phyloP scores from a whole-genome alignment of 371 early-diverging fungal genomes.

The Batkoa obscura region DNA sequence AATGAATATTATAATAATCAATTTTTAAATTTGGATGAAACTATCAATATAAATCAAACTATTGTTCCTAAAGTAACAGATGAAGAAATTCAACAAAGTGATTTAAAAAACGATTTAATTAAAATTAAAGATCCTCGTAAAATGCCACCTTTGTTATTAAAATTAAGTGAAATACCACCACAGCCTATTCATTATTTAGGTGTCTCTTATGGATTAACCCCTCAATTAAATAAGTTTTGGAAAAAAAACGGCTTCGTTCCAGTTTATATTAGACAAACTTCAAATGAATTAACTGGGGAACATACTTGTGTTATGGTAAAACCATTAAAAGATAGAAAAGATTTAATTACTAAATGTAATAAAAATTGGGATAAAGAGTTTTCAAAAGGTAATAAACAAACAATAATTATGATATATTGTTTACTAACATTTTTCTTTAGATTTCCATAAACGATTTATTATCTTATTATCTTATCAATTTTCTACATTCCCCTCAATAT shows the following conservation, averaged over 20 bases:
- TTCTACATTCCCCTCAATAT: conserved; percentile 55
- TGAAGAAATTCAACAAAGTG: conserved; percentile 35
- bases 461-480: conserved; percentile 76
- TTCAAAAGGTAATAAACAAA: conserved; percentile 14
- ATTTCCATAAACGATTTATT: conserved; percentile 77
- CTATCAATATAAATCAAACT: conserved; percentile 14
- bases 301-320: conserved; percentile 93
- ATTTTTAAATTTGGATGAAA: conserved; percentile 46
- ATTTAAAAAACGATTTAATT: conserved; percentile 45
- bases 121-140: conserved; percentile 63
- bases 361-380: conserved; percentile 57
- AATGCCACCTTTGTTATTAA: conserved; percentile 79
- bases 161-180: conserved; percentile 56
- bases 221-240: conserved; percentile 91
- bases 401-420: no score
- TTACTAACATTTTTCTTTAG: conserved; percentile 12
- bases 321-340: conserved; percentile 21
- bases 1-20: conserved; percentile 74
- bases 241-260: conserved; percentile 78
- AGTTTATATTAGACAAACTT: conserved; percentile 91
- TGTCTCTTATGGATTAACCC: conserved; percentile 90
- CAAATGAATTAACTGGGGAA: conserved; percentile 95
- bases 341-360: conserved; percentile 25
- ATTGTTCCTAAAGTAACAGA: conserved; percentile 21
- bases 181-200: conserved; percentile 87